A percentile compares a stretch with the other conserved stretches of the same genome.
These are phyloP conservation scores for Coemansia sp. DNA, from an alignment of 192 early-diverging fungal genomes.

Conservation along the genomic window DNA sequence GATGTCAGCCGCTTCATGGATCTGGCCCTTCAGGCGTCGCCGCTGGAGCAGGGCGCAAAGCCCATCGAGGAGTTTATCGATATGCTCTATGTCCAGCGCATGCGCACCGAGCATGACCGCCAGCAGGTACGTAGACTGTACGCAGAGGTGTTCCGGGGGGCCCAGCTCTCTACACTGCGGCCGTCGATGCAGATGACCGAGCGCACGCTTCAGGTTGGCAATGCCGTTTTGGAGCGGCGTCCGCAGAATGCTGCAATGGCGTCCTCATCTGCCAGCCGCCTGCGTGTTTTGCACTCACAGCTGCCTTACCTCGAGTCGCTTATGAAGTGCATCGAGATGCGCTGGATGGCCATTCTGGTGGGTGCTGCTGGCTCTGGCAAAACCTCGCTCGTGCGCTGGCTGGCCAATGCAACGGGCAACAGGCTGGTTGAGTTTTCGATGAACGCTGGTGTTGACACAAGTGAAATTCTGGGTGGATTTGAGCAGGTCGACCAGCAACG, in stretches of 20 bases:
- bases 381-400: conserved; percentile 77
- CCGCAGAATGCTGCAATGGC: conserved; percentile 29
- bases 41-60: conserved; percentile 11
- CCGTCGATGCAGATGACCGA: conserved; percentile 53
- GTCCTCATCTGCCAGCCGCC: conserved; percentile 17
- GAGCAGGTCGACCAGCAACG: conserved; percentile 90
- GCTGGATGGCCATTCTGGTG: conserved; percentile 88
- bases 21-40: conserved; percentile 47
- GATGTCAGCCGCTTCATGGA: conserved; percentile 95
- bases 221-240: conserved; percentile 55
- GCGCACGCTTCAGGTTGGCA: conserved; percentile 57
- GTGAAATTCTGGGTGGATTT: conserved; percentile 95
- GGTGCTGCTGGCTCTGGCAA: conserved; percentile 86
- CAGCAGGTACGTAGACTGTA: conserved; percentile 54
- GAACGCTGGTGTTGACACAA: conserved; percentile 91
- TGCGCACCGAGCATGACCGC: conserved; percentile 81
- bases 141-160: conserved; percentile 55
- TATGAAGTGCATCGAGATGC: conserved; percentile 82
- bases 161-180: not conserved
- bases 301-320: conserved; percentile 70
- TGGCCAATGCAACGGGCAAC: conserved; percentile 80
- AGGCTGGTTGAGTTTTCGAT: conserved; percentile 88
- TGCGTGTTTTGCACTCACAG: conserved; percentile 65
- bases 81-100: conserved; percentile 84
- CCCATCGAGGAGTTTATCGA: conserved; percentile 62